These are phyloP conservation scores for Euphorbia lathyris DNA, from an alignment of 345 rosid genomes.

Conservation along the genomic window DNA sequence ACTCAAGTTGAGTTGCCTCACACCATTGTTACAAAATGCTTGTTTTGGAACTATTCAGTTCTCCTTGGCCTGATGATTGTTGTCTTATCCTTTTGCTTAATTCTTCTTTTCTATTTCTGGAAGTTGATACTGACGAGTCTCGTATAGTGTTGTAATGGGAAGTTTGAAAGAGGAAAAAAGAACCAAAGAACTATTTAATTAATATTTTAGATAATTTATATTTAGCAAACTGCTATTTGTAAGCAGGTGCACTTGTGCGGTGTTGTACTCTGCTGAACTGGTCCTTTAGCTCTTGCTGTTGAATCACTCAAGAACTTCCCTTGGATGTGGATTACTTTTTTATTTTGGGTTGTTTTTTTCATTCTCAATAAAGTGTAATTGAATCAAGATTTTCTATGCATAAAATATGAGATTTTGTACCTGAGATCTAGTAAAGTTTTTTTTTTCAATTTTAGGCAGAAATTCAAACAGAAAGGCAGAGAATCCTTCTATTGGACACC, in stretches of 20 bases:
- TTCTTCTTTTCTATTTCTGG: background rate
- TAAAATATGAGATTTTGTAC: background rate
- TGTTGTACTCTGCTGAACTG: too few species aligned
- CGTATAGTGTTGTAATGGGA: too few species aligned
- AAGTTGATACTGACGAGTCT: too few species aligned
- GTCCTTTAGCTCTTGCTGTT: too few species aligned
- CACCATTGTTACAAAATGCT: background rate
- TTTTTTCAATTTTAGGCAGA: slow-evolving; percentile 59
- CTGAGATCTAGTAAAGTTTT: background rate
- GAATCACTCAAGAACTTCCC: too few species aligned
- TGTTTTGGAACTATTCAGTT: background rate
- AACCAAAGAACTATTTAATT: too few species aligned
- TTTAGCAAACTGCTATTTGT: too few species aligned
- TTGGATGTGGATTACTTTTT: too few species aligned
- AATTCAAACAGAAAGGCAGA: slow-evolving; percentile 91
- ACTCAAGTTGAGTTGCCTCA: background rate
- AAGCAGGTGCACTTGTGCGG: too few species aligned
- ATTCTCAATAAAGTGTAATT: background rate
- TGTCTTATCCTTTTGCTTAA: too few species aligned
- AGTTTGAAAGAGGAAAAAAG: too few species aligned
- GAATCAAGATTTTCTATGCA: background rate
- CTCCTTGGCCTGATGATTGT: background rate
- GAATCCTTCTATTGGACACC: slow-evolving; percentile 81
- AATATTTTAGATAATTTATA: too few species aligned
- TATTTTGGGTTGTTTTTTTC: background rate